A percentile compares a stretch with the other conserved stretches of the same genome.
These are phyloP conservation scores for Hypoxylon subgilvum DNA, from an alignment of 495 filamentous ascomycete genomes.

Conservation along the genomic window DNA sequence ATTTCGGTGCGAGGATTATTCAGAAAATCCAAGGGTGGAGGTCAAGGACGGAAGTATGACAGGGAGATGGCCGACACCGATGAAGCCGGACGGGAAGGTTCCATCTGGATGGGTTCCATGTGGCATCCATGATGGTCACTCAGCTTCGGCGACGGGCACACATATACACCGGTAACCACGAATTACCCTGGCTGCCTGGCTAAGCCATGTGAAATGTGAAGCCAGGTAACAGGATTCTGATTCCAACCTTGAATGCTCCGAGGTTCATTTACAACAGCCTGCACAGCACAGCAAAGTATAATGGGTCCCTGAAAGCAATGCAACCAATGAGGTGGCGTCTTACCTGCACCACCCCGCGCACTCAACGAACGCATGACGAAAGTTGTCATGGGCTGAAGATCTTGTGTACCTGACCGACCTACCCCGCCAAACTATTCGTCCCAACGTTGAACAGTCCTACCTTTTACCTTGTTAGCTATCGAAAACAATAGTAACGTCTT, in stretches of 20 bases:
- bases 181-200: no score
- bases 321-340: conserved; percentile 11
- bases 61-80: conserved; percentile 11
- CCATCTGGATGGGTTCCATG: not conserved
- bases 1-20: not conserved
- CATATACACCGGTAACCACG: conserved; percentile 31
- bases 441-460: not conserved
- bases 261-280: conserved; percentile 10
- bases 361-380: conserved; percentile 26
- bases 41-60: not conserved
- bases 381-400: not conserved
- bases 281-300: no score
- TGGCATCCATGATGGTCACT: not conserved
- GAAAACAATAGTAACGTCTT: not conserved
- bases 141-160: conserved; percentile 24
- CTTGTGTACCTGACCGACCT: no score
- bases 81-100: not conserved
- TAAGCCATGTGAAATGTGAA: no score
- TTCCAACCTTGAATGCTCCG: conserved; percentile 2
- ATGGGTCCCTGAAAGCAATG: conserved; percentile 22
- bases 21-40: not conserved
- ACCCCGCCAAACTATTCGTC: conserved; percentile 31
- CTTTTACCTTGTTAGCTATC: not conserved
- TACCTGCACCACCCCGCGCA: conserved; percentile 26
- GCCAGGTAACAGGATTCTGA: no score